Conservation (phyloP, 1,139 yeast species). For the Zhuliangozyma parablackwelliae region DNA sequence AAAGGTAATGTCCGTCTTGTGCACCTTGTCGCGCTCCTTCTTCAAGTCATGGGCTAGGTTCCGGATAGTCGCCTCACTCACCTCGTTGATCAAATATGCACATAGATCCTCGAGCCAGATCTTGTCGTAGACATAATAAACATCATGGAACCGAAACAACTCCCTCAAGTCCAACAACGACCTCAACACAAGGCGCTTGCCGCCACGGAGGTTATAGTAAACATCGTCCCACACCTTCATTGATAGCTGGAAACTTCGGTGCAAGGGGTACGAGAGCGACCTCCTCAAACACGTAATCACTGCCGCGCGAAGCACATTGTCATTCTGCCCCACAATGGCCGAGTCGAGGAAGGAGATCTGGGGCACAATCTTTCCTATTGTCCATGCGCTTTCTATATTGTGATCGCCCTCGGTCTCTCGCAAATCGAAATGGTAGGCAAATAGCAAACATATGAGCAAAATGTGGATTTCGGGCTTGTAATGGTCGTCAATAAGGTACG, state of each 20-base stretch:
- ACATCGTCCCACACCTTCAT: slow-evolving; percentile 73
- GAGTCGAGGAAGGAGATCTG: slow-evolving; percentile 71
- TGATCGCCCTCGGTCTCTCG: slow-evolving; percentile 76
- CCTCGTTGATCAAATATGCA: slow-evolving; percentile 67
- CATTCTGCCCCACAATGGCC: slow-evolving; percentile 28
- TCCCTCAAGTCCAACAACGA: slow-evolving; percentile 60
- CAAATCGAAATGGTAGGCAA: slow-evolving; percentile 69
- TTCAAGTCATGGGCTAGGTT: slow-evolving; percentile 65
- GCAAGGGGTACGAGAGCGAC: slow-evolving; percentile 74
- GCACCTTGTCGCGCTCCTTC: slow-evolving; percentile 21
- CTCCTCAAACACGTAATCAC: slow-evolving; percentile 64
- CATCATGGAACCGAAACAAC: slow-evolving; percentile 77
- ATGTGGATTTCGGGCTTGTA: slow-evolving; percentile 48
- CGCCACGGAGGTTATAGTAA: slow-evolving; percentile 58
- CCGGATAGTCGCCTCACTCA: slow-evolving; percentile 48
- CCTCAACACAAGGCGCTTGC: slow-evolving; percentile 61
- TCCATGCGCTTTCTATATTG: slow-evolving; percentile 90
- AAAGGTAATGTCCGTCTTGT: slow-evolving; percentile 30
- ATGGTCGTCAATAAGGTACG: slow-evolving; percentile 51
- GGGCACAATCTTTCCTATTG: slow-evolving; percentile 80
- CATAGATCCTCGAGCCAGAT: slow-evolving; percentile 78
- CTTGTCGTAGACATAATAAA: slow-evolving; percentile 82
- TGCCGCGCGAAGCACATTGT: slow-evolving; percentile 40
- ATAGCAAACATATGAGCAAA: slow-evolving; percentile 61
- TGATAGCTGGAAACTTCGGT: slow-evolving; percentile 62